Percentiles rank a stretch among this genome's conserved stretches.
Evolutionary conservation across 164 flowering plant genomes (phyloP).

Genomic region (Tetrastigma voinierianum): DNA sequence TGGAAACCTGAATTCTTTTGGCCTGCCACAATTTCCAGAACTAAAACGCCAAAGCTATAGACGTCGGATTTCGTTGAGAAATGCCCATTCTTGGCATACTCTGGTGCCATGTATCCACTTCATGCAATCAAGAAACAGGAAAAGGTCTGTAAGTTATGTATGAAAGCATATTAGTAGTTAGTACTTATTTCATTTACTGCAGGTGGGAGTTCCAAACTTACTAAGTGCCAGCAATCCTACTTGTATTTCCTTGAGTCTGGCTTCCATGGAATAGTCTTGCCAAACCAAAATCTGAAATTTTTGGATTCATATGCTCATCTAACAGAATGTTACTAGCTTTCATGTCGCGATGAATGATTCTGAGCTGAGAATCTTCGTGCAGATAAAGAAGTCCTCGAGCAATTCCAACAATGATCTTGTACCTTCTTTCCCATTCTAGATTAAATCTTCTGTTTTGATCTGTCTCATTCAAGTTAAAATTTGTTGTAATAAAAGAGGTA

Average conservation of each 20-base stretch:
- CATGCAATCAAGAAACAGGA: slow-evolving; percentile 1
- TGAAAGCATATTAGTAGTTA: too few species aligned
- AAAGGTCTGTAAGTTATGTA: neutral
- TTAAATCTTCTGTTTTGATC: slow-evolving; percentile 6
- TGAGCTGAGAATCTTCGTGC: slow-evolving; percentile 24
- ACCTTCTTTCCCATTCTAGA: slow-evolving; percentile 16
- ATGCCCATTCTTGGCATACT: slow-evolving; percentile 13
- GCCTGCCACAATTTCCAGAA: slow-evolving; percentile 16
- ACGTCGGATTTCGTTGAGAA: slow-evolving; percentile 20
- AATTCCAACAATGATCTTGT: slow-evolving; percentile 22
- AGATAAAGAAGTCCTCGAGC: slow-evolving; percentile 21
- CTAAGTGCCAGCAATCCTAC: slow-evolving; percentile 18
- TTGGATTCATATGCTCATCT: slow-evolving; percentile 19
- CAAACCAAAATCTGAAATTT: slow-evolving; percentile 20
- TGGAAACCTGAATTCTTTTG: slow-evolving; percentile 11
- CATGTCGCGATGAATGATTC: slow-evolving; percentile 16
- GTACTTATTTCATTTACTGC: too few species aligned
- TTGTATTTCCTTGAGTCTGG: slow-evolving; percentile 22
- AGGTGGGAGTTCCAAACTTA: neutral
- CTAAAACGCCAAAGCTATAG: slow-evolving; percentile 17
- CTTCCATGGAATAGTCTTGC: slow-evolving; percentile 16
- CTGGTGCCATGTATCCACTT: slow-evolving; percentile 25
- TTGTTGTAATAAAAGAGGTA: neutral
- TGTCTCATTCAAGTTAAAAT: slow-evolving; percentile 1
- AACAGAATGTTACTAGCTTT: slow-evolving; percentile 20